A percentile compares a stretch with the other conserved stretches of the same genome.
Conservation (phyloP, 306 rosid species). For the Gleditsia sinensis region DNA sequence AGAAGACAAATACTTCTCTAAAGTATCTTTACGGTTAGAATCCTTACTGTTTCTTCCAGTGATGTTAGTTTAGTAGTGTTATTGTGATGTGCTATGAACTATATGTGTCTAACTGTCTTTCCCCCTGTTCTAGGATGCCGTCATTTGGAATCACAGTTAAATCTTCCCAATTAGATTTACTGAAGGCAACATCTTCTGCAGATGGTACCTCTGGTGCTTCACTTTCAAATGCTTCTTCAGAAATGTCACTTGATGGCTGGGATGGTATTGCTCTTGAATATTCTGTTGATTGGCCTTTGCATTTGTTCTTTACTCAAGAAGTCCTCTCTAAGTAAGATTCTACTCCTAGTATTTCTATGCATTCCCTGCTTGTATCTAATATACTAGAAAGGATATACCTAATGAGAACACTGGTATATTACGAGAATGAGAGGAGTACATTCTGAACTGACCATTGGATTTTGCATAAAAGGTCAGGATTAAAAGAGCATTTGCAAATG, state of each 20-base stretch:
- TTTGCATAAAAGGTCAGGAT: too few relatives aligned
- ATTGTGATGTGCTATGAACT: constrained; percentile 26
- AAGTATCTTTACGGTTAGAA: constrained; percentile 83
- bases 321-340: constrained; percentile 89
- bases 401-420: too few relatives aligned
- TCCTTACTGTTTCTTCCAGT: constrained; percentile 19
- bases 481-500: too few relatives aligned
- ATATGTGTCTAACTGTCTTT: constrained; percentile 25
- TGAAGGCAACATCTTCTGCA: constrained; percentile 50
- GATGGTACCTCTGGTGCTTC: constrained; percentile 60
- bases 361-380: too few relatives aligned
- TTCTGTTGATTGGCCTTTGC: constrained; percentile 96
- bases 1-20: constrained; percentile 84
- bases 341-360: constrained; percentile 27
- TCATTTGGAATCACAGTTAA: constrained; percentile 81
- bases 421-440: too few relatives aligned
- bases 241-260: constrained; percentile 86
- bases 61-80: constrained; percentile 29
- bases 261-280: constrained; percentile 95
- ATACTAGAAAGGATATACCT: too few relatives aligned
- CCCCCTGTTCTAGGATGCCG: constrained; percentile 74
- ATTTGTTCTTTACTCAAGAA: constrained; percentile 93
- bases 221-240: constrained; percentile 61
- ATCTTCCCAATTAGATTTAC: constrained; percentile 63
- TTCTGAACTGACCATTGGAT: too few relatives aligned